Evolutionary conservation across 2,329 filamentous ascomycete species (phyloP), one percentile per base, ranked within the genome.

Genomic region (Pestalotiopsis sp.): DNA sequence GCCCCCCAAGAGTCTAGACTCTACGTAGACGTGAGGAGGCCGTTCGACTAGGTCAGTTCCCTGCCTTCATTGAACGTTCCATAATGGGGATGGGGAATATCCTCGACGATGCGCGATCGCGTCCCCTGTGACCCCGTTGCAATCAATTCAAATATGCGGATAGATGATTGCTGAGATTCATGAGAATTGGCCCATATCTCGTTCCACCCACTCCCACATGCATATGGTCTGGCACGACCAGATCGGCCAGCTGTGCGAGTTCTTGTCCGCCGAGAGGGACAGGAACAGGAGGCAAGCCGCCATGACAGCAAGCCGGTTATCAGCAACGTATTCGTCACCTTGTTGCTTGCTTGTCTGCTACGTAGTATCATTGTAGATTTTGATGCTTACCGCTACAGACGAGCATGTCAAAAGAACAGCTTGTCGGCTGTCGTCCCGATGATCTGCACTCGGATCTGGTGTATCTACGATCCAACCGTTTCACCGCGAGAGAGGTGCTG

Each of bases 351-450:
- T n/a, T 20, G 45, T n/a, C 45, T 52, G 20, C 20, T 52, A n/a
- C 45, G 17, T 52, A n/a, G 45, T 20, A 52, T 17, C 3, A 9
- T 7, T 52, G 41, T 49, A 14, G 45, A 17, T n/a, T n/a, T 23
- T 52, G 45, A n/a, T 52, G 45, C 17, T 17, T 45, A 45, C 41
- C 41, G 17, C 17, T 9, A 52, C 17, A 23, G 20, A n/a, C 45
- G 20, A 52, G 17, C 31, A 36, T 17, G 45, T 20, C 45, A 52
- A 52, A 20, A 2, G 45, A 20, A 17, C 45, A 17, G 20, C 45
- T 52, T n/a, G 45, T 62, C 25, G 59, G 59, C 59, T 62, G n/a
- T 62, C 59, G 59, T 39, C 59, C 59, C 25, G 59, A 62, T 36
- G 59, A 62, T 62, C 59, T 38, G 27, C 59, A 39, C 13, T 36